Evolutionary conservation across 495 filamentous ascomycete genomes (phyloP), one percentile per base, ranked within the genome.

Genomic region (Hypoxylon rickii): DNA sequence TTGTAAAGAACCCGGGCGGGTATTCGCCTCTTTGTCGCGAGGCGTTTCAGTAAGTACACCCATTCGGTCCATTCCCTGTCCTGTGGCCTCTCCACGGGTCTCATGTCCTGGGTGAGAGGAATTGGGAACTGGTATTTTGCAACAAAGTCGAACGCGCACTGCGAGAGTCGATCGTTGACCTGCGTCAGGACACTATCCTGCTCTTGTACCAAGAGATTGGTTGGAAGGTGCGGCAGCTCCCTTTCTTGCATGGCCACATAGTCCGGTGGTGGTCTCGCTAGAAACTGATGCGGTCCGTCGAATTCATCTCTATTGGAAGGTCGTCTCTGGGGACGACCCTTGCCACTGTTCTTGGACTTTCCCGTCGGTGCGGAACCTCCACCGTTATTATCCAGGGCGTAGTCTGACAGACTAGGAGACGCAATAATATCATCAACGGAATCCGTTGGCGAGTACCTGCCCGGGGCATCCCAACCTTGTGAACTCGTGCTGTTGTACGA

Each of bases 61-160:
- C 90, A 95, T 68, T 95, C 90, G 59, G 89, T 92, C 89, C 90
- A 95, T 71, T 92, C 90, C 54, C 89, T 80, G 71, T 95, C 90
- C 61, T 85, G 83, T 22, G 90, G 87, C 33, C 85, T 77, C 66
- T 86, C 85, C 56, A 95, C 89, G 22, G 83, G 85, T 63, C 89
- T 82, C 79, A 90, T 90, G 71, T 92, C 87, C 65, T 90, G 87
- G 17, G 76, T 74, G 64, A 93, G 62, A 12, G 90, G 90, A 64
- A 95, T 89, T 7, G 89, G 90, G 67, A 95, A 95, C 69, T 90
- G 88, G 67, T 92, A 93, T 71, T 87, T 89, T 63, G 89, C 89
- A 61, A 95, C 83, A 70, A 93, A 95, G 76, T 92, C 87, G 77
- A 86, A 95, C 20, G 89, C 90, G 69, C 88, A 92, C 68, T 86